phyloP scores from a whole-genome alignment of 176 grass and related monocot genomes.

The Oryza brachyantha region DNA sequence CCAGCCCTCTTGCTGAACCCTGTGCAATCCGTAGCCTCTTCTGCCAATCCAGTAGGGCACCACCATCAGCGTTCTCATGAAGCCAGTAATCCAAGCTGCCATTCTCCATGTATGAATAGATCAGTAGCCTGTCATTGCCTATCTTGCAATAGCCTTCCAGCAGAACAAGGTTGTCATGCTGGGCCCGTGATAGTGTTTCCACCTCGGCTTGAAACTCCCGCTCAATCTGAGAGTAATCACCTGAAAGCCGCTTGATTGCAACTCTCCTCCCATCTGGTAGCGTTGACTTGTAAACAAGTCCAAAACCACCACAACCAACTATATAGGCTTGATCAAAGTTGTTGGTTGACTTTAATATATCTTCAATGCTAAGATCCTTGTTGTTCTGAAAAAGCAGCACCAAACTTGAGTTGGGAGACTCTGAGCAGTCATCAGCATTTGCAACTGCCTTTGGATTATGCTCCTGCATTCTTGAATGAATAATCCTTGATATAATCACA shows the following conservation, averaged over 20 bases:
- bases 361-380: constrained; percentile 73
- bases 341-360: constrained; percentile 83
- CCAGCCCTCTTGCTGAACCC: constrained; percentile 73
- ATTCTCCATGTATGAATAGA: constrained; percentile 99
- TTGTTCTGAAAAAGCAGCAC: constrained; percentile 90
- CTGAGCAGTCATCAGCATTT: constrained; percentile 71
- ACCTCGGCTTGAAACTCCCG: constrained; percentile 93
- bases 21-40: constrained; percentile 69
- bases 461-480: constrained; percentile 53
- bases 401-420: constrained; percentile 48
- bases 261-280: constrained; percentile 68
- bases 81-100: constrained; percentile 98
- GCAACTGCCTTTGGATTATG: constrained; percentile 73
- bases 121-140: constrained; percentile 72
- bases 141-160: constrained; percentile 91
- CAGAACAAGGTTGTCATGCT: constrained; percentile 78
- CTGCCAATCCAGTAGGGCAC: constrained; percentile 64
- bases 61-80: constrained; percentile 74
- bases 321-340: constrained; percentile 89
- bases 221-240: constrained; percentile 86
- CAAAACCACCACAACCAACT: constrained; percentile 88
- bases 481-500: constrained; percentile 46
- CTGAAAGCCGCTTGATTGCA: constrained; percentile 88
- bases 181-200: constrained; percentile 82
- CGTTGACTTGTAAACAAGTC: constrained; percentile 81